Evolutionary conservation across 441 rosid genomes (phyloP).

Genomic region (Sinapis alba): DNA sequence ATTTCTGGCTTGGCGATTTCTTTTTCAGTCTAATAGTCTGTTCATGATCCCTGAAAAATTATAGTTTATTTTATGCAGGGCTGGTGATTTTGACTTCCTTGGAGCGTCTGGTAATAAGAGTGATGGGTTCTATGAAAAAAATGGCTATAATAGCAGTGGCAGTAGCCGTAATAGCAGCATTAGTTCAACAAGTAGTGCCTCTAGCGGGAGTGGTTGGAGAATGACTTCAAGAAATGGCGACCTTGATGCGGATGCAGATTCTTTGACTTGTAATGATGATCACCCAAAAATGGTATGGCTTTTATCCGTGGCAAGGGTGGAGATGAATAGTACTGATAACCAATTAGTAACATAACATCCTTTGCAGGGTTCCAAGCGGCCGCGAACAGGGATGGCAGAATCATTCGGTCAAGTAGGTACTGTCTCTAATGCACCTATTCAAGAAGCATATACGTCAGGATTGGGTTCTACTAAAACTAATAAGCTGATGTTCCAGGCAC

Average conservation of each 20-base stretch:
- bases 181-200: conserved; percentile 90
- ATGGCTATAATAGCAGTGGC: conserved; percentile 85
- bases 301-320: conserved; percentile 31
- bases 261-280: conserved; percentile 83
- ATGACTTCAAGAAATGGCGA: conserved; percentile 78
- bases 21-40: conserved; percentile 8
- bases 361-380: conserved; percentile 90
- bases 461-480: conserved; percentile 67
- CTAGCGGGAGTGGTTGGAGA: conserved; percentile 87
- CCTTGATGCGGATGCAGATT: conserved; percentile 99
- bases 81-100: conserved; percentile 66
- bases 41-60: conserved; percentile 22
- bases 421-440: conserved; percentile 50
- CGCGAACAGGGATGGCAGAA: conserved; percentile 70
- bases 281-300: conserved; percentile 67
- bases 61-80: conserved; percentile 53
- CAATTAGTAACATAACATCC: conserved; percentile 33
- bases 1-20: not conserved
- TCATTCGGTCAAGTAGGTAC: conserved; percentile 73
- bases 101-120: conserved; percentile 76
- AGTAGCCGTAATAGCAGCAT: conserved; percentile 96
- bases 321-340: conserved; percentile 23
- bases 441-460: conserved; percentile 60
- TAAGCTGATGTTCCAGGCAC: conserved; percentile 63
- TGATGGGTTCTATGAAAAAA: conserved; percentile 57